Evolutionary conservation across 495 filamentous ascomycete species (phyloP), one percentile per base, ranked within the genome.

Genomic region (Cercophora newfieldiana): DNA sequence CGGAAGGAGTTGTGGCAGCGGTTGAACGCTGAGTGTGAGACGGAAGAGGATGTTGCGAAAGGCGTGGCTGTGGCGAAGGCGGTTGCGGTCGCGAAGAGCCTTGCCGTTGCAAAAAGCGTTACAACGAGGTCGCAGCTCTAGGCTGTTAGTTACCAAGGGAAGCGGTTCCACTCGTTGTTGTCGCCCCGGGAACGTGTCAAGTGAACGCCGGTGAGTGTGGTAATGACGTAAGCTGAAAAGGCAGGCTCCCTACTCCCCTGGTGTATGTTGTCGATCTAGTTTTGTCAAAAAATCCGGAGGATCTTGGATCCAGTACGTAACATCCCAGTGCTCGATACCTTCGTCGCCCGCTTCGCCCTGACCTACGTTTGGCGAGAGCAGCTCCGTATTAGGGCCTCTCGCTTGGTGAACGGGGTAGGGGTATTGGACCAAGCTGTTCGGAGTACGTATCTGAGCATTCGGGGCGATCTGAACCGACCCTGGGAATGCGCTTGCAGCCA

Each of bases 1-100:
- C 66, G 83, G 29, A 86, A 82, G 68, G 64, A 64, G 37, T 84
- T 85, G 83, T 86, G 83, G 83, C 62, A 69, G 61, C 68, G 73
- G 28, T 37, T 74, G 3, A 82, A 83, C 72, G 66, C 22, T n/a
- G 24, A 71, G 24, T 78, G 71, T 16, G 65, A 71, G 63, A 47
- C 28, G 1, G 65, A 70, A 33, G 30, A 33, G 30, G 30, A 4
- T 4, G 30, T 5, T 4, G 37, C 12, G 3, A 44, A 44, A 2
- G 18, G 37, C 37, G 37, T 44, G 12, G 37, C 3, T 6, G 37
- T 44, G 12, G 37, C 10, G 2, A 44, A 44, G 12, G 37, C 37
- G 2, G 37, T 6, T 6, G 37, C 37, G 10, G 3, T 44, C 18
- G 37, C 37, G 10, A 44, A 44, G 10, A 44, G 37, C 37, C 12